Evolutionary conservation across 441 rosid species (phyloP), one percentile per base, ranked within the genome.

Genomic region (Biscutella auriculata): DNA sequence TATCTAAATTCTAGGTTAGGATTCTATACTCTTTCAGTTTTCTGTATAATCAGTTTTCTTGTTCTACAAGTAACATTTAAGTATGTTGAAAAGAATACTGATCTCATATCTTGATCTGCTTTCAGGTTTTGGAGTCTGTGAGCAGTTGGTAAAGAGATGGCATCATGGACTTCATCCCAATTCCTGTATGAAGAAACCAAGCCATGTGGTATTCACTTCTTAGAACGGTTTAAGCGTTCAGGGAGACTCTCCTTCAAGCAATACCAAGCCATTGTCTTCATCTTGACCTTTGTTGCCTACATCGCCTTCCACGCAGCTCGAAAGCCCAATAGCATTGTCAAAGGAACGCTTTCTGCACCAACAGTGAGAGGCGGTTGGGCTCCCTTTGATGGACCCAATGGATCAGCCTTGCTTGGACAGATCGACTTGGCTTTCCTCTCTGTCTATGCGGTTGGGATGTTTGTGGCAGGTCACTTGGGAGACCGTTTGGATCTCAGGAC

Each of bases 251-350:
- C 98, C 13, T 84, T 72, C 74, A 82, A 75, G 62, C 76, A 79
- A 27, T 77, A 79, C 68, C 95, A 81, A 81, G 78, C 76, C 56
- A 64, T 88, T 39, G 96, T 88, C 39, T 77, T 88, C 60, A 58
- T 83, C 44, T 73, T 88, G n/a, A 92, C 98, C 14, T 92, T 92
- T 65, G 59, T 86, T 0, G 95, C 98, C 5, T 92, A 88, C 19
- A 12, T 86, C 2, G 76, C 86, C 73, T 92, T 84, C 71, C 98
- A 88, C 46, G 84, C 89, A 0, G 75, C 94, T 2, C 60, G 98
- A 17, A 92, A 88, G 69, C 83, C 94, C 19, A 84, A 84, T 8
- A 92, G 98, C 76, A 79, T 92, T 37, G 96, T 92, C 77, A 86
- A 92, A 72, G 86, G 95, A 39, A 62, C 85, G 8, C 96, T 92